Evolutionary conservation across 2,329 filamentous ascomycete genomes (phyloP), one percentile per base, ranked within the genome.

Genomic region (Escovopsis sp.): DNA sequence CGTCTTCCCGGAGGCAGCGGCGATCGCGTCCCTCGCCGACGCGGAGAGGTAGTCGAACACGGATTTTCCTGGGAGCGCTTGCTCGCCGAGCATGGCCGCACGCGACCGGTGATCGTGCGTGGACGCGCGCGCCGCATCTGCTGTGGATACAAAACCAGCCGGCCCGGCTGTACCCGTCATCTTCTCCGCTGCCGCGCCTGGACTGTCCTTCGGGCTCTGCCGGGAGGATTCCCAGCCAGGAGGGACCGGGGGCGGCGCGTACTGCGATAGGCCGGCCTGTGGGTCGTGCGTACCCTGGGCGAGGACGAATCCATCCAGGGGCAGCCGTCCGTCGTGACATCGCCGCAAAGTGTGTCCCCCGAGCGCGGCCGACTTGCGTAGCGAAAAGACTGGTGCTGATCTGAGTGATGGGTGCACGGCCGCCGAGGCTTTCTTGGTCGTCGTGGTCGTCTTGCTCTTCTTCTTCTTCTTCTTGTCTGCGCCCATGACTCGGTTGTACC

Each of bases 31-130:
- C 41, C 90, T 76, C 4, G 82, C 75, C 25, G 80, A 70, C 0
- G 83, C 67, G 0, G 82, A 82, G 44, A 98, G 69, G 55, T 82
- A 98, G 57, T 96, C 87, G 54, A 96, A 98, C 3, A 98, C 77
- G 0, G 90, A 96, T 60, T 96, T 94, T 1, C 85, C 84, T 0
- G 87, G 87, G 1, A 96, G 63, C 26, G 47, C 42, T 27, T 72
- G 66, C 58, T 94, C 88, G 26, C 87, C 87, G 1, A 96, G 66
- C 1, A 93, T 65, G 4, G 75, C 75, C 11, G 86, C 87, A 41
- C 90, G 75, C 29, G 79, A 66, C 49, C 74, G 78, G 1, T 84
- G 77, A 51, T 93, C 76, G 8, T 93, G 66, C 1, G 66, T 73
- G 0, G 84, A 90, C 2, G 72, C 64, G 54, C 79, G 87, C 8